These are phyloP conservation scores for Delphinella strobiligena DNA, from an alignment of 2,329 filamentous ascomycete genomes.

Conservation along the genomic window DNA sequence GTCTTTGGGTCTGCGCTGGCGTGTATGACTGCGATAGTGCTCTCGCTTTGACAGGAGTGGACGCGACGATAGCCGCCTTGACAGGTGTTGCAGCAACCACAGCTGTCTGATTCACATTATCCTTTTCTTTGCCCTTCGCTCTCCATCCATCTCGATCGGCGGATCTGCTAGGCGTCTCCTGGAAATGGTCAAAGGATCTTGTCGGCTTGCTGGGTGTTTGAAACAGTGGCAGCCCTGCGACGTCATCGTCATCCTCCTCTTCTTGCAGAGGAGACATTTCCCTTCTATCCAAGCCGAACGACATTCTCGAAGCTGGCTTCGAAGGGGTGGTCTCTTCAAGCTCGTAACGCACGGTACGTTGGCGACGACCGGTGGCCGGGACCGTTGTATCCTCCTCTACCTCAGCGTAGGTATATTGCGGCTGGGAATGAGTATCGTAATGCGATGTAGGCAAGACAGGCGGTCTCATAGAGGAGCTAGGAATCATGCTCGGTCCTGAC, in stretches of 20 bases:
- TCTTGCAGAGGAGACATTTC: constrained; percentile 2
- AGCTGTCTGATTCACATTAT: no score
- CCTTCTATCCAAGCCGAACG: constrained; percentile 1
- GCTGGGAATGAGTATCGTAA: constrained; percentile 7
- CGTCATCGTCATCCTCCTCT: neutral
- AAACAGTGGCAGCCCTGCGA: constrained; percentile 1
- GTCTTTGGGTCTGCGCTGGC: no score
- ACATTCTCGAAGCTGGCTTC: neutral
- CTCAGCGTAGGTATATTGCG: constrained; percentile 12
- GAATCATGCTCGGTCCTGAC: constrained; percentile 24
- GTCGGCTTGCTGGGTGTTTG: constrained; percentile 6
- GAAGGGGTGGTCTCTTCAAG: constrained; percentile 9
- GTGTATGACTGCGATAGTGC: no score
- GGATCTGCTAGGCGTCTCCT: constrained; percentile 1
- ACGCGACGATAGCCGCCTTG: constrained; percentile 8
- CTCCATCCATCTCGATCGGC: neutral
- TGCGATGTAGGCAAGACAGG: constrained; percentile 11
- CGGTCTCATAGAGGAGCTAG: constrained; percentile 26
- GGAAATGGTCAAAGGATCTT: constrained; percentile 2
- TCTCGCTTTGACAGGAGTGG: neutral
- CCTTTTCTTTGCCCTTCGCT: constrained; percentile 2
- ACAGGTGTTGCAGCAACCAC: constrained; percentile 8
- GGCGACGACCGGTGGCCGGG: neutral
- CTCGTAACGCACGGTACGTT: neutral
- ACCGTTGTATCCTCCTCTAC: neutral